phyloP scores from a whole-genome alignment of 805 yeast species.

The Barnettozyma pratensis region DNA sequence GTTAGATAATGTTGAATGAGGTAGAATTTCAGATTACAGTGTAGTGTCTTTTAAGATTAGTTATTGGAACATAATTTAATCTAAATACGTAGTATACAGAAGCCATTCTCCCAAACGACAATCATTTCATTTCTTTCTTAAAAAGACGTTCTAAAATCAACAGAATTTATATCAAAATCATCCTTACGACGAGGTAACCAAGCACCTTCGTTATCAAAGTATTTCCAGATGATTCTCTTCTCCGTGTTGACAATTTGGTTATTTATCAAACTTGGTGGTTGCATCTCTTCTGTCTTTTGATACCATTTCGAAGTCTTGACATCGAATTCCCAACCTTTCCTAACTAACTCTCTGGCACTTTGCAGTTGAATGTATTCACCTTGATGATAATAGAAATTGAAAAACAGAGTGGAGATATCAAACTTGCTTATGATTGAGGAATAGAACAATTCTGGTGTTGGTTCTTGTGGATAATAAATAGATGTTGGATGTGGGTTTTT shows the following conservation, averaged over 20 bases:
- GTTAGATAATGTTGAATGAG: not conserved
- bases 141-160: conserved; percentile 14
- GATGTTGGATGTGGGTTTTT: conserved; percentile 85
- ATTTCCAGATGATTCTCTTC: conserved; percentile 56
- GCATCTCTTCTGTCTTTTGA: conserved; percentile 49
- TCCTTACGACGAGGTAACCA: conserved; percentile 61
- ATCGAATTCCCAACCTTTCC: conserved; percentile 81
- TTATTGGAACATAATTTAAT: not conserved
- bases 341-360: conserved; percentile 75
- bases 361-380: conserved; percentile 66
- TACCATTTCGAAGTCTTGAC: conserved; percentile 77
- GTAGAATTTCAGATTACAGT: too few relatives aligned
- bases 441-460: conserved; percentile 47
- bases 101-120: too few relatives aligned
- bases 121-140: not conserved
- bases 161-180: conserved; percentile 39
- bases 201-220: conserved; percentile 75
- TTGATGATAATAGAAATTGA: conserved; percentile 80
- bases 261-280: conserved; percentile 17
- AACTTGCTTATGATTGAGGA: conserved; percentile 60
- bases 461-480: conserved; percentile 84
- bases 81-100: not conserved
- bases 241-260: conserved; percentile 33
- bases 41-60: not conserved
- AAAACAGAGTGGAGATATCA: conserved; percentile 84